A percentile compares a stretch with the other conserved stretches of the same genome.
phyloP scores from a whole-genome alignment of 306 rosid species.

The Carpinus viminea region DNA sequence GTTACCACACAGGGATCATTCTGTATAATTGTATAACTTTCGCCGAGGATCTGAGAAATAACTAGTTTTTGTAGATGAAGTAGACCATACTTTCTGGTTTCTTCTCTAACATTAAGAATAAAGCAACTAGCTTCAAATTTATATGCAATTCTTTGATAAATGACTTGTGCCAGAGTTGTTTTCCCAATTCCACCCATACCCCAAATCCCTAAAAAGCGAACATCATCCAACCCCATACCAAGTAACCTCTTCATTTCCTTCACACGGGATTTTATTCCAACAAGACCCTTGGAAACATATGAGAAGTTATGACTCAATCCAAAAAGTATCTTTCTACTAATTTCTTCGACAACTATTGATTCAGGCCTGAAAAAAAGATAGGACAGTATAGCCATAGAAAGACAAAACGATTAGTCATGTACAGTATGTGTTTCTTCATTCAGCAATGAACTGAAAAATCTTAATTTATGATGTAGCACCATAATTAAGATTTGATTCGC shows the following conservation, averaged over 20 bases:
- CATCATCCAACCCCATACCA: background rate
- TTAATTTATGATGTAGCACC: too few species aligned
- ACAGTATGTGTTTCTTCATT: too few species aligned
- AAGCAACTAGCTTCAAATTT: constrained; percentile 16
- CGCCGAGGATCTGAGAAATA: background rate
- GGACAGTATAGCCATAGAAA: background rate
- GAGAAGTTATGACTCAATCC: background rate
- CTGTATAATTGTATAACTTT: background rate
- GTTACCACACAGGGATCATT: background rate
- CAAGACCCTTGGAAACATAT: background rate
- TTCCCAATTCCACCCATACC: constrained; percentile 28
- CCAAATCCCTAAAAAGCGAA: constrained; percentile 21
- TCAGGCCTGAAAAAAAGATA: background rate
- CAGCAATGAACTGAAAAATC: too few species aligned
- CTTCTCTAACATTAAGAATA: background rate
- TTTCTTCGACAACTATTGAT: background rate
- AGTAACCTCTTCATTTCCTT: background rate
- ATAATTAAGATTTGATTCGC: too few species aligned
- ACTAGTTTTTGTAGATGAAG: background rate
- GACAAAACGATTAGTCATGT: too few species aligned
- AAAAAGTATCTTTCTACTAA: background rate
- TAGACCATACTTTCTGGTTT: background rate
- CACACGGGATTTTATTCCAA: background rate
- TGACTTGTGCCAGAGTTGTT: background rate
- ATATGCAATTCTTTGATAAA: background rate